Conservation (phyloP, 768 basidiomycete species). For the Tylopilus balloui region DNA sequence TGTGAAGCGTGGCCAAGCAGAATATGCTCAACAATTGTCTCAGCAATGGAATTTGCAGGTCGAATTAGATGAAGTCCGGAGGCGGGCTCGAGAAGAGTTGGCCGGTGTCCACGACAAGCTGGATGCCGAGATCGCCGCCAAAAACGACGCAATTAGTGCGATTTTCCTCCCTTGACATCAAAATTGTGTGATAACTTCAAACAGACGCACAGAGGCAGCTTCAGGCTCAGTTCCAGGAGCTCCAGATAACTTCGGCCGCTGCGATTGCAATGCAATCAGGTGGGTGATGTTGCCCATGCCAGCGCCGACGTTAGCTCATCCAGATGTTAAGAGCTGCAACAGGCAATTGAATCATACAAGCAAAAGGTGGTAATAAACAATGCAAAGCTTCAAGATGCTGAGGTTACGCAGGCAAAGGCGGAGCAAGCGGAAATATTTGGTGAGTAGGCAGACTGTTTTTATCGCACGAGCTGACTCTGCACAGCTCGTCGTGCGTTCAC, state of each 20-base stretch:
- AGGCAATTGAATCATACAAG: constrained; percentile 61
- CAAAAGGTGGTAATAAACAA: constrained; percentile 56
- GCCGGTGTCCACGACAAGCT: constrained; percentile 51
- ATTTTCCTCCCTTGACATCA: background rate
- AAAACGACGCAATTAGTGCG: constrained; percentile 57
- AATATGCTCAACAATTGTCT: constrained; percentile 41
- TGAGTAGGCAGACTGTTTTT: constrained; percentile 26
- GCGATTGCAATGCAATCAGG: constrained; percentile 59
- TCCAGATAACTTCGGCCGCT: constrained; percentile 54
- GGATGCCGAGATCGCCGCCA: constrained; percentile 46
- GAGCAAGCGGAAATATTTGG: constrained; percentile 62
- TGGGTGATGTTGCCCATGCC: constrained; percentile 22
- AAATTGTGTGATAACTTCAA: background rate
- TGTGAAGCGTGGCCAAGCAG: background rate
- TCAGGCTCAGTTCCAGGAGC: constrained; percentile 56
- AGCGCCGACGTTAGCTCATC: background rate
- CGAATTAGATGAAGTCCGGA: constrained; percentile 63
- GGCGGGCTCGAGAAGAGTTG: constrained; percentile 60
- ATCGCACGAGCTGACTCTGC: constrained; percentile 8
- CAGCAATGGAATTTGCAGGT: constrained; percentile 61
- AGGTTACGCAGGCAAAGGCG: constrained; percentile 62
- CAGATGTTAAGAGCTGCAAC: constrained; percentile 48
- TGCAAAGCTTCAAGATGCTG: constrained; percentile 59
- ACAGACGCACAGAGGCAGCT: constrained; percentile 57
- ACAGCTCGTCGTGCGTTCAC: constrained; percentile 57